Evolutionary conservation across 352 stramenopile species (phyloP).

Genomic region (Pythium folliculosum): DNA sequence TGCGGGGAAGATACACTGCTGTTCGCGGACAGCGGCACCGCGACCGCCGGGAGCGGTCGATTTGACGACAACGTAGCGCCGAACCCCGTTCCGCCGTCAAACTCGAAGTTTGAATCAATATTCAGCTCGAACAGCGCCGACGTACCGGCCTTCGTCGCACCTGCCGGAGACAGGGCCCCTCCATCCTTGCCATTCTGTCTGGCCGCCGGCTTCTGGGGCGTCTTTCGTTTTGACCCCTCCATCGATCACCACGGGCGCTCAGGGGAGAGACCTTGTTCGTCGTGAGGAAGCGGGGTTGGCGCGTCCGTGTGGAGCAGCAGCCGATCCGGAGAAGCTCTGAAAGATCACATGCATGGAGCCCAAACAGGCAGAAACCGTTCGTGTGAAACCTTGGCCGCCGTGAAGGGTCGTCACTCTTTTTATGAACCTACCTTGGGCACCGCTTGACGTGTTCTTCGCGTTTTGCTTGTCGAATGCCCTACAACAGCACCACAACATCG

Average conservation of each 20-base stretch:
- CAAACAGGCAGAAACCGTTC: conserved; percentile 17
- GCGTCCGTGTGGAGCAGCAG: background rate
- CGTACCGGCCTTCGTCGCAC: conserved; percentile 14
- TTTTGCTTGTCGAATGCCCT: background rate
- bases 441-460: background rate
- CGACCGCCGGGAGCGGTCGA: conserved; percentile 47
- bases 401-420: conserved; percentile 30
- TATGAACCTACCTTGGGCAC: conserved; percentile 1
- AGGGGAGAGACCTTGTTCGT: background rate
- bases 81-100: conserved; percentile 68
- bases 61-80: conserved; percentile 59
- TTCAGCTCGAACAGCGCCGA: conserved; percentile 49
- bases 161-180: background rate
- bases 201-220: conserved; percentile 16
- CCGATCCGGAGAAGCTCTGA: background rate
- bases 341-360: background rate
- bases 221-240: conserved; percentile 27
- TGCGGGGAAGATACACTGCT: conserved; percentile 11
- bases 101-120: conserved; percentile 68
- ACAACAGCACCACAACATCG: background rate
- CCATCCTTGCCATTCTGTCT: conserved; percentile 8
- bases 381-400: background rate
- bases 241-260: conserved; percentile 1
- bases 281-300: background rate
- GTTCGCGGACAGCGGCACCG: background rate